A percentile compares a stretch with the other conserved stretches of the same genome.
These are phyloP conservation scores for Trichomonas gallinae DNA, from an alignment of 208 protist species.

Conservation along the genomic window DNA sequence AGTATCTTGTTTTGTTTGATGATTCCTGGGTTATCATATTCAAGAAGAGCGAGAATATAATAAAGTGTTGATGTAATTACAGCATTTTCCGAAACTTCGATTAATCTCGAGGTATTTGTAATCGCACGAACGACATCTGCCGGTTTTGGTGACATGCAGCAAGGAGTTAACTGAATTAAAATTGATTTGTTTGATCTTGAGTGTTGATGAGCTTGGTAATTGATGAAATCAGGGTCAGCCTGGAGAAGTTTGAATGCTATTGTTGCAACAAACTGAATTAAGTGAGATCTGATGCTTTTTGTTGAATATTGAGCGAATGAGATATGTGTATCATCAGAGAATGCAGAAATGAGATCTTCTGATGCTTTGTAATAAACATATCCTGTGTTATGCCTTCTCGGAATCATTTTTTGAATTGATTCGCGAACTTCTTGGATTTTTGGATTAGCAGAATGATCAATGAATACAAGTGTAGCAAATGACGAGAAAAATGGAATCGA, in stretches of 20 bases:
- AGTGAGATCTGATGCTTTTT: not conserved
- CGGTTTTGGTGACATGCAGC: not conserved
- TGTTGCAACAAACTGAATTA: not conserved
- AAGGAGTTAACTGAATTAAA: not conserved
- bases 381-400: not conserved
- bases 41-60: not conserved
- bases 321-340: not conserved
- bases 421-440: not conserved
- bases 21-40: not conserved
- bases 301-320: not conserved
- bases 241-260: not conserved
- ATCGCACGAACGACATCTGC: not conserved
- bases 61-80: not conserved
- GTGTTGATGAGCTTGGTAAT: not conserved
- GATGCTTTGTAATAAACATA: not conserved
- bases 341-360: not conserved
- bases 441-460: not conserved
- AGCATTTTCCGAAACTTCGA: not conserved
- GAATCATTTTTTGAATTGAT: not conserved
- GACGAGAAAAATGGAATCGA: not conserved
- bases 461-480: not conserved
- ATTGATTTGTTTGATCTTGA: not conserved
- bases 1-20: not conserved
- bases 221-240: not conserved
- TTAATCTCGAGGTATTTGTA: not conserved